Evolutionary conservation across 768 basidiomycete genomes (phyloP), one percentile per base, ranked within the genome.

Genomic region (Lentinula sp.): DNA sequence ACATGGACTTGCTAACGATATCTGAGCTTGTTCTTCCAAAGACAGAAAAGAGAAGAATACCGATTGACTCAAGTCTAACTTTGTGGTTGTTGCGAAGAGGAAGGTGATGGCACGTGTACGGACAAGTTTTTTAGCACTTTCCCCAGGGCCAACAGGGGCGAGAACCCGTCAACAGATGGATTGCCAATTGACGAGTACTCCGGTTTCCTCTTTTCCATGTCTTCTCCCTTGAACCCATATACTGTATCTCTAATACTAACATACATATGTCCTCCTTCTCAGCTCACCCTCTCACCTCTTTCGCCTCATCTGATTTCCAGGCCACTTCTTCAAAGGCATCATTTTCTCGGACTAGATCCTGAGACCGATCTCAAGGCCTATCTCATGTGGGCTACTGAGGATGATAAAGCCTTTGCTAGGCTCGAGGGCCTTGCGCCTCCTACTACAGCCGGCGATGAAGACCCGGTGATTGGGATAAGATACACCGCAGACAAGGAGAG

Each of bases 281-380:
- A 76, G 59, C 76, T 85, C 50, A 35, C 52, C 7, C 51, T 66
- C 71, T 71, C 71, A n/a, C 77, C 78, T 0, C 70, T 91, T 42
- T 88, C 89, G 0, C 73, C 77, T 0, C 80, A 87, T 69, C 77
- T 90, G 51, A 65, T 91, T 61, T 89, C 88, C 1, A 70, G 70
- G 4, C 74, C 82, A 18, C 81, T 90, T 36, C 75, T 77, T 3
- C 84, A 88, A 69, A 78, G 89, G 41, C 88, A 90, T 68, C 81
- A 76, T 66, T 86, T 88, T 71, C 83, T 91, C 51, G 67, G 72
- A 18, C 73, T 91, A 60, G 70, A 78, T 32, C 77, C 81, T 37
- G 43, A 48, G 8, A 74, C 81, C 28, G 72, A 82, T 64, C 75
- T 81, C 8, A 64, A 71, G 37, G 75, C 81, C 3, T 91, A 91